Evolutionary conservation across 176 grass and related monocot species (phyloP).

Genomic region (Pontederia paniculata): DNA sequence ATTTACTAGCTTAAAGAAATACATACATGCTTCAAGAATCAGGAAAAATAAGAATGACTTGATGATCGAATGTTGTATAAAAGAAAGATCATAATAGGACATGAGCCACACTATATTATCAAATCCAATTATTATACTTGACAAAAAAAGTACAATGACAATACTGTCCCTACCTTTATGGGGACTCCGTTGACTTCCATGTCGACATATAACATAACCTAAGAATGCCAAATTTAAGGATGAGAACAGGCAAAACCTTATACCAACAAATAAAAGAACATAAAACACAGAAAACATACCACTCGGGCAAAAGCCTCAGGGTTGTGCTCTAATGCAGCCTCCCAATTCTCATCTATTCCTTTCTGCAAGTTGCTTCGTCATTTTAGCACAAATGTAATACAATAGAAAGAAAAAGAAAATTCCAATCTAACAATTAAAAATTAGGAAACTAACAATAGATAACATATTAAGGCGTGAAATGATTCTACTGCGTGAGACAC

Average conservation of each 20-base stretch:
- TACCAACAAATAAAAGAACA: slow-evolving; percentile 8
- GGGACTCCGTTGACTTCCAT: slow-evolving; percentile 99
- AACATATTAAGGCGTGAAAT: too few relatives aligned
- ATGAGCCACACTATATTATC: too few relatives aligned
- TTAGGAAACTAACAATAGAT: too few relatives aligned
- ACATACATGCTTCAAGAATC: too few relatives aligned
- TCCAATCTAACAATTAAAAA: too few relatives aligned
- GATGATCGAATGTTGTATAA: neutral
- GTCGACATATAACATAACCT: slow-evolving; percentile 99
- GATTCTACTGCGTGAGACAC: too few relatives aligned
- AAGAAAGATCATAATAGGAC: slow-evolving; percentile 7
- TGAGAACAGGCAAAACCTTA: slow-evolving; percentile 15
- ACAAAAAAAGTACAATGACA: slow-evolving; percentile 10
- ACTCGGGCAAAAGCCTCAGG: slow-evolving; percentile 98
- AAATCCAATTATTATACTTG: slow-evolving; percentile 11
- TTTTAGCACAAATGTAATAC: too few relatives aligned
- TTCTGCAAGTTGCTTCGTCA: slow-evolving; percentile 59
- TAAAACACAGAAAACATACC: slow-evolving; percentile 36
- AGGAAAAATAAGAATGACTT: too few relatives aligned
- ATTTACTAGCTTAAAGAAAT: too few relatives aligned
- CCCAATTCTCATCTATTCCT: slow-evolving; percentile 99
- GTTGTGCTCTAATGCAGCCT: slow-evolving; percentile 94
- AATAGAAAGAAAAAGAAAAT: too few relatives aligned
- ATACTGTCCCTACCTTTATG: slow-evolving; percentile 58
- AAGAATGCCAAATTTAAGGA: slow-evolving; percentile 10